phyloP scores from a whole-genome alignment of 257 asterid genomes.

The Solanum acaule region DNA sequence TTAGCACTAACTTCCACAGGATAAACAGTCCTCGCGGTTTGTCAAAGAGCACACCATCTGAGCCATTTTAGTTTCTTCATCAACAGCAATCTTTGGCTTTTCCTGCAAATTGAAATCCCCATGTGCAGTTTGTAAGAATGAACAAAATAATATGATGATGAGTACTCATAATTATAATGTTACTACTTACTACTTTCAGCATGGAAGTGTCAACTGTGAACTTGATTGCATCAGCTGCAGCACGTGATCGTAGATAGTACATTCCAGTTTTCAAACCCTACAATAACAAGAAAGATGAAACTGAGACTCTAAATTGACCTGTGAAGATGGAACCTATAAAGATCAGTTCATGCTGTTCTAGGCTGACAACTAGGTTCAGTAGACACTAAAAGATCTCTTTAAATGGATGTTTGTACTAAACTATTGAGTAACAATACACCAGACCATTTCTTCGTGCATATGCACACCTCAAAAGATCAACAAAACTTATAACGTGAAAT shows the following conservation, averaged over 20 bases:
- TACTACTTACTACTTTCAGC: slow-evolving; percentile 35
- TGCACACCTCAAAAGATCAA: background rate
- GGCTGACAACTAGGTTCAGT: background rate
- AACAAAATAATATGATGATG: background rate
- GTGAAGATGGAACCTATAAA: background rate
- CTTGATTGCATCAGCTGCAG: slow-evolving; percentile 95
- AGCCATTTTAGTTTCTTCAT: slow-evolving; percentile 55
- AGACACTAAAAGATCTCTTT: background rate
- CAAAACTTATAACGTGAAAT: background rate
- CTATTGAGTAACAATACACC: background rate
- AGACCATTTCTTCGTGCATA: background rate
- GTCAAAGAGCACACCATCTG: slow-evolving; percentile 73
- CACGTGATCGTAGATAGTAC: slow-evolving; percentile 87
- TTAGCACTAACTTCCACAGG: slow-evolving; percentile 66
- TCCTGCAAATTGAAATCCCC: slow-evolving; percentile 14
- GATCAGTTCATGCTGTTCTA: background rate
- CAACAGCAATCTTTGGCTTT: slow-evolving; percentile 20
- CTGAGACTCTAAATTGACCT: background rate
- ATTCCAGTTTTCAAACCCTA: slow-evolving; percentile 96
- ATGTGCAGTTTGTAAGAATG: background rate
- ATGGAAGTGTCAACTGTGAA: slow-evolving; percentile 80
- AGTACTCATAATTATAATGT: background rate
- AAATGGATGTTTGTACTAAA: background rate
- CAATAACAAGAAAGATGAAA: background rate
- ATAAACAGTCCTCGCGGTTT: slow-evolving; percentile 77